Percentiles rank a stretch among this genome's conserved stretches.
Evolutionary conservation across 352 stramenopile species (phyloP).

Genomic region (Aphanomyces stellatus): DNA sequence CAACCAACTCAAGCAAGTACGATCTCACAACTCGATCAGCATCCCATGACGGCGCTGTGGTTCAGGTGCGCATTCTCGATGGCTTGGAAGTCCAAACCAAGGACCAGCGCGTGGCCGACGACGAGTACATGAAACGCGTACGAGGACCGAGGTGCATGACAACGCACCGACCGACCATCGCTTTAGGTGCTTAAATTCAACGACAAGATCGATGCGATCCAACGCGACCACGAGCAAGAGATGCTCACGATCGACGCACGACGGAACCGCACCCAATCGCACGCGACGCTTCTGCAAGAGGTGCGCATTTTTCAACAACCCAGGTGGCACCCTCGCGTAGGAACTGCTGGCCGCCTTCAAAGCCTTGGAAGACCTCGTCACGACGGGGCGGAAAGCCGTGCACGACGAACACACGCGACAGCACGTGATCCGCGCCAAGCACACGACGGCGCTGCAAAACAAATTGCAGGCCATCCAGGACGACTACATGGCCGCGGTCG

Average conservation of each 20-base stretch:
- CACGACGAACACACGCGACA: slow-evolving; percentile 39
- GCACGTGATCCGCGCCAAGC: slow-evolving; percentile 31
- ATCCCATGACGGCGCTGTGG: background rate
- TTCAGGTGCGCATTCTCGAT: slow-evolving; percentile 43
- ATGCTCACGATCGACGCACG: slow-evolving; percentile 36
- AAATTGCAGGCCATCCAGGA: slow-evolving; percentile 31
- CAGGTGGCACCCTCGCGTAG: background rate
- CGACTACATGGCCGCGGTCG: slow-evolving; percentile 24
- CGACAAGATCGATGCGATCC: slow-evolving; percentile 45
- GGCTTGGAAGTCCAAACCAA: slow-evolving; percentile 28
- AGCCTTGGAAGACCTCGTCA: slow-evolving; percentile 41
- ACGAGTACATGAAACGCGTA: slow-evolving; percentile 34
- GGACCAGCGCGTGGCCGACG: slow-evolving; percentile 34
- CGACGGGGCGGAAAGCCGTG: slow-evolving; percentile 34
- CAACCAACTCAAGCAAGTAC: slow-evolving; percentile 56
- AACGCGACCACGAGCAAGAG: slow-evolving; percentile 45
- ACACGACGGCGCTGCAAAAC: slow-evolving; percentile 29
- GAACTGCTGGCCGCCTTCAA: slow-evolving; percentile 53
- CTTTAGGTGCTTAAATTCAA: slow-evolving; percentile 58
- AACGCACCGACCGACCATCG: no score
- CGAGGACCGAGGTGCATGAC: no score
- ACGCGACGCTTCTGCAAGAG: slow-evolving; percentile 48
- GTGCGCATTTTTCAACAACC: background rate
- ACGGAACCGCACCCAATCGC: slow-evolving; percentile 33
- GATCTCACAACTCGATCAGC: background rate